Evolutionary conservation across 352 stramenopile species (phyloP).

Genomic region (Phytophthora quininea): DNA sequence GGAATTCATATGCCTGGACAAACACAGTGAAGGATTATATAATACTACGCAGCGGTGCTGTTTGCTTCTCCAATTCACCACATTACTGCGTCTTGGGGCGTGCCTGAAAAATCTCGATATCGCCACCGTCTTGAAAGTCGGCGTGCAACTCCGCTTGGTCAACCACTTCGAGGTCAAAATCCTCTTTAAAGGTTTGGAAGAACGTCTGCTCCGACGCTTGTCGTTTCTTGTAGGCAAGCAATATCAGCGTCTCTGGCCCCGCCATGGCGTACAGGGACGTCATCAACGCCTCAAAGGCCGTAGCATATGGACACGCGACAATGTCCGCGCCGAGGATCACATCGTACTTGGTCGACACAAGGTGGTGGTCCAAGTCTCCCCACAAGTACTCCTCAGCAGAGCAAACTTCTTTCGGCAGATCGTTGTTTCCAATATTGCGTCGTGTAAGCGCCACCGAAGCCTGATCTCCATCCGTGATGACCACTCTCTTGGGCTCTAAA

Average conservation of each 20-base stretch:
- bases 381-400: constrained; percentile 62
- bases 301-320: constrained; percentile 81
- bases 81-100: constrained; percentile 30
- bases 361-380: constrained; percentile 40
- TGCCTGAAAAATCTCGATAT: constrained; percentile 71
- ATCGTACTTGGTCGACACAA: constrained; percentile 54
- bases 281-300: constrained; percentile 68
- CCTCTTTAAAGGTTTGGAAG: constrained; percentile 54
- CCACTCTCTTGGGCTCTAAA: constrained; percentile 46
- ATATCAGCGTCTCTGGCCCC: constrained; percentile 44
- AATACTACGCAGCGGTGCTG: no score
- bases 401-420: constrained; percentile 25
- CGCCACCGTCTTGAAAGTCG: constrained; percentile 65
- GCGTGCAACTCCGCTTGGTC: constrained; percentile 52
- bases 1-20: no score
- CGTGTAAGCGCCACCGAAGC: constrained; percentile 68
- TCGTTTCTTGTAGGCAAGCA: constrained; percentile 83
- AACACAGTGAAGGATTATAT: neutral
- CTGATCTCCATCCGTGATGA: constrained; percentile 77
- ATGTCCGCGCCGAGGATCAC: constrained; percentile 84
- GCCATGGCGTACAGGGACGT: constrained; percentile 54
- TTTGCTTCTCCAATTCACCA: constrained; percentile 12
- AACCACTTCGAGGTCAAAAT: constrained; percentile 57
- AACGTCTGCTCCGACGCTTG: constrained; percentile 70
- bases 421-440: constrained; percentile 53